Evolutionary conservation across 257 asterid species (phyloP), one percentile per base, ranked within the genome.

Genomic region (Przewalskia tangutica): DNA sequence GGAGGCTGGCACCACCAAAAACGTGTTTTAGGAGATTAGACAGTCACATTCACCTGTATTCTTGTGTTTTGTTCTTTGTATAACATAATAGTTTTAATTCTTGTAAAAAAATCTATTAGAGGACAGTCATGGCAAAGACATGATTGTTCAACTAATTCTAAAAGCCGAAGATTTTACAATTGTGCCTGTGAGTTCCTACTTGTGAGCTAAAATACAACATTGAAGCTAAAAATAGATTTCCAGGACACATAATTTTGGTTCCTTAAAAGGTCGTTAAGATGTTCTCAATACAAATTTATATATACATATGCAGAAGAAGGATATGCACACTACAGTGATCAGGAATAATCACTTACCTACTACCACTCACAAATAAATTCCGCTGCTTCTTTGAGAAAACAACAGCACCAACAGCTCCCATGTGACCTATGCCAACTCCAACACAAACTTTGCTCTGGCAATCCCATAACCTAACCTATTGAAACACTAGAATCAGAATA

Each of bases 401-500:
- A 77, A 96, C 92, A 53, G 98, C 97, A 81, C 99, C 98, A 84
- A 96, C 92, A 67, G 93, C 95, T 44, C 93, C 97, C 90, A 91
- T 81, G 86, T 93, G 98, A 59, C 99, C 98, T 62, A 84, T 84
- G 85, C 99, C 99, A 87, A 92, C 87, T 83, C 97, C 99, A 85
- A 94, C 73, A 86, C 98, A 96, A 27, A 84, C 79, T 76, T 82
- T 89, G 84, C 88, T 91, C 82, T 83, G 89, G 83, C 94, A 81
- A 38, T 93, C 98, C 99, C 99, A 96, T 85, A 96, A 85, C 89
- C 99, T 93, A 83, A 94, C 98, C 99, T 96, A 85, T 83, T 66
- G 80, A 82, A 62, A 82, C 83, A 82, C 84, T 46, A 63, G 81
- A 71, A 85, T 81, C 63, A 87, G 84, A 55, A 42, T 60, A 64